These are phyloP conservation scores for Platismatia glauca DNA, from an alignment of 495 filamentous ascomycete genomes.

Conservation along the genomic window DNA sequence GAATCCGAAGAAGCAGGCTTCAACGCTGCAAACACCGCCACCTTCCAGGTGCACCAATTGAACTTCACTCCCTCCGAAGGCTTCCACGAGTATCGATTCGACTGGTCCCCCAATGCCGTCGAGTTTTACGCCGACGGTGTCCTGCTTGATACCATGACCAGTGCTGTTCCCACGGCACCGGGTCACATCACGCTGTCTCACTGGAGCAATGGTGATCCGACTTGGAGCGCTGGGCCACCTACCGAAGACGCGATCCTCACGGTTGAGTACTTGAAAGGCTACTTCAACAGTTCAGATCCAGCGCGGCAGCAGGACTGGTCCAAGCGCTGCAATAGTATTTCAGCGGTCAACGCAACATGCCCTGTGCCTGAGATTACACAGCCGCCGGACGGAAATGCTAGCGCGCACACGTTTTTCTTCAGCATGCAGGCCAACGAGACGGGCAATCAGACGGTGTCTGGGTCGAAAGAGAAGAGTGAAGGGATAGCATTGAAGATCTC, in stretches of 20 bases:
- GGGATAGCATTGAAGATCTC: slow-evolving; percentile 6
- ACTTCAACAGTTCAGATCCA: slow-evolving; percentile 59
- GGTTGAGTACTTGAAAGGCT: slow-evolving; percentile 60
- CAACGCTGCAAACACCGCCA: slow-evolving; percentile 46
- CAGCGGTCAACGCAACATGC: slow-evolving; percentile 41
- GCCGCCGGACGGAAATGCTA: slow-evolving; percentile 34
- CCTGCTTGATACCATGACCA: slow-evolving; percentile 45
- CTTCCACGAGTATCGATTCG: slow-evolving; percentile 71
- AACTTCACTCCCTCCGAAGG: slow-evolving; percentile 51
- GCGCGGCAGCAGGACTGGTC: slow-evolving; percentile 37
- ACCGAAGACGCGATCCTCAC: slow-evolving; percentile 47
- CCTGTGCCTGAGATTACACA: slow-evolving; percentile 45
- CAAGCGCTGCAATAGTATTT: slow-evolving; percentile 39
- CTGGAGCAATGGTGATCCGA: slow-evolving; percentile 65
- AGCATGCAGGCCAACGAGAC: slow-evolving; percentile 43
- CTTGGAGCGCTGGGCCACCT: slow-evolving; percentile 64
- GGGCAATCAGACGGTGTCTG: slow-evolving; percentile 48
- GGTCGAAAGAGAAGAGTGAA: slow-evolving; percentile 14
- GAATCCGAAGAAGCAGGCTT: slow-evolving; percentile 44
- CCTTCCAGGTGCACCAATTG: slow-evolving; percentile 45
- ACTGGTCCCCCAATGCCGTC: slow-evolving; percentile 53
- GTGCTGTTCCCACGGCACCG: slow-evolving; percentile 43
- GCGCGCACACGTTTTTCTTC: slow-evolving; percentile 50
- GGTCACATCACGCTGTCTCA: slow-evolving; percentile 63
- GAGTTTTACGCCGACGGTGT: slow-evolving; percentile 56